These are phyloP conservation scores for Penicillium robsamsonii DNA, from an alignment of 495 filamentous ascomycete species.

Conservation along the genomic window DNA sequence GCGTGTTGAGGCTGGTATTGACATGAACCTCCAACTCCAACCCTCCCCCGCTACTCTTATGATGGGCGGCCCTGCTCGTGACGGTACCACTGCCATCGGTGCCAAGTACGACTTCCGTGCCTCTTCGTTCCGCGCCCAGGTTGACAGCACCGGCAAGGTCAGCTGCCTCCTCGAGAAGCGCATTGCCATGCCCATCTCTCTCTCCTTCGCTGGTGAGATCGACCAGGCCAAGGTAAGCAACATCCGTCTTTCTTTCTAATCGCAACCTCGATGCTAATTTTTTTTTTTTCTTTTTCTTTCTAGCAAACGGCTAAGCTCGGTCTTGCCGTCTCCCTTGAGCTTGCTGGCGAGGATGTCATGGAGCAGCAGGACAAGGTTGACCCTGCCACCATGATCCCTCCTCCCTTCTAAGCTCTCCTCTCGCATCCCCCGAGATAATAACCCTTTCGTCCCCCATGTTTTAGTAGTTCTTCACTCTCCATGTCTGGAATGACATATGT, in stretches of 20 bases:
- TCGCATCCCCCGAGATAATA: constrained; percentile 25
- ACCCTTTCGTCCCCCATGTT: constrained; percentile 40
- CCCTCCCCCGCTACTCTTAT: constrained; percentile 60
- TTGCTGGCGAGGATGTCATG: constrained; percentile 83
- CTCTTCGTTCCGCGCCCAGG: constrained; percentile 90
- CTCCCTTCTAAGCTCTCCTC: constrained; percentile 49
- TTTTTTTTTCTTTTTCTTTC: constrained; percentile 8
- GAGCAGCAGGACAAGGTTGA: constrained; percentile 77
- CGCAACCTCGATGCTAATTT: constrained; percentile 10
- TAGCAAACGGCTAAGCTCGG: constrained; percentile 96
- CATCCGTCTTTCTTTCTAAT: constrained; percentile 1
- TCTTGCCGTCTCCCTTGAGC: constrained; percentile 90
- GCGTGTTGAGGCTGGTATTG: constrained; percentile 92
- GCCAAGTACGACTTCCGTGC: constrained; percentile 98
- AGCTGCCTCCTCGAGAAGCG: constrained; percentile 93
- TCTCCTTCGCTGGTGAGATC: constrained; percentile 96
- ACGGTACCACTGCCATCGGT: constrained; percentile 86
- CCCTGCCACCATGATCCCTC: constrained; percentile 45
- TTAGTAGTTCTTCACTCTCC: constrained; percentile 49
- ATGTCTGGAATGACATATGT: constrained; percentile 35
- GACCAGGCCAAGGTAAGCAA: constrained; percentile 86
- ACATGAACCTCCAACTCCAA: constrained; percentile 83
- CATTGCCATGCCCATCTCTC: constrained; percentile 80
- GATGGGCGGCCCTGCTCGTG: constrained; percentile 71
- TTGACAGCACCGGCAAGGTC: constrained; percentile 92